phyloP scores from a whole-genome alignment of 495 filamentous ascomycete genomes.

The Chaetomium fimeti region DNA sequence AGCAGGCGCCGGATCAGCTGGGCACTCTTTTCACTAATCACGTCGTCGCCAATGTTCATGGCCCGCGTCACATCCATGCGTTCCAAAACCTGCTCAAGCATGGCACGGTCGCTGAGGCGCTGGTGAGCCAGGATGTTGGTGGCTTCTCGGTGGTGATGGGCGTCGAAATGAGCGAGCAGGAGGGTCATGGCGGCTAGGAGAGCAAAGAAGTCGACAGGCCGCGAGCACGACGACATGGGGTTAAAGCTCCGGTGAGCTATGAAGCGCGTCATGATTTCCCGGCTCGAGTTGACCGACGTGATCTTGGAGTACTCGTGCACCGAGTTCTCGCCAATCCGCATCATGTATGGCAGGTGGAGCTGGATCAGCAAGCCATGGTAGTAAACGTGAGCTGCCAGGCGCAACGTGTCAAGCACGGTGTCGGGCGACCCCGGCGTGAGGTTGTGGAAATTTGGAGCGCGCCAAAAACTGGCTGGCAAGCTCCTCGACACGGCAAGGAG shows the following conservation, averaged over 20 bases:
- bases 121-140: conserved; percentile 41
- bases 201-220: conserved; percentile 38
- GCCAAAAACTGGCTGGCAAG: conserved; percentile 40
- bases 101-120: conserved; percentile 43
- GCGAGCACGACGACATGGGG: conserved; percentile 8
- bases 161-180: conserved; percentile 25
- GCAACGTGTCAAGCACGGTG: background rate
- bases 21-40: conserved; percentile 35
- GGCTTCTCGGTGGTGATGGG: conserved; percentile 9
- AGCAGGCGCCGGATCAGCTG: conserved; percentile 38
- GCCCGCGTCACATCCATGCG: conserved; percentile 37
- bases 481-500: conserved; percentile 31
- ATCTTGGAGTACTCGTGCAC: conserved; percentile 29
- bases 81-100: conserved; percentile 46
- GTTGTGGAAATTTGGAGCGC: conserved; percentile 27
- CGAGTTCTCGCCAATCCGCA: conserved; percentile 1
- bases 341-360: conserved; percentile 6
- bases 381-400: conserved; percentile 8
- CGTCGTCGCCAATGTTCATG: conserved; percentile 34
- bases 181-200: conserved; percentile 39
- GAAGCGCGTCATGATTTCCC: conserved; percentile 1
- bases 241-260: conserved; percentile 3
- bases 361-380: conserved; percentile 10
- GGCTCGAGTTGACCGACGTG: conserved; percentile 8
- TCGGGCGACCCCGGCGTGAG: background rate